Base-by-base conservation (phyloP, 2,329 filamentous ascomycete genomes). In the Claviceps sp. region DNA sequence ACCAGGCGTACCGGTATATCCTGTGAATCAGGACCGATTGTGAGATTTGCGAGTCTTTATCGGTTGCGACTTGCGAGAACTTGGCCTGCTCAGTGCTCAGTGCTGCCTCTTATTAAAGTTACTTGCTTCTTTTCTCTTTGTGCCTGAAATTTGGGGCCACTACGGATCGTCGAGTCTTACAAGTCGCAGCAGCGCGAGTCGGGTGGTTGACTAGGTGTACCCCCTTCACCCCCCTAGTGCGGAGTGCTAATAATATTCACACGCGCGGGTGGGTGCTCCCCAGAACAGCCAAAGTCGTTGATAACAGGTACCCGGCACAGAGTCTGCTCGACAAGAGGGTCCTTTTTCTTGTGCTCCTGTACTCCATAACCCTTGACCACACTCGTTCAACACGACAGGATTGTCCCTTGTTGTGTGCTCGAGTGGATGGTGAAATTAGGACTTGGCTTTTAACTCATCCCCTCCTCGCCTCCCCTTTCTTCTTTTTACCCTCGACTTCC, bases 401-500 rank as follows among this genome's bases (percentile, higher is more conserved):
- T 55, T 48, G 50, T 55, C 50, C 53, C 52, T 54, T 54, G 41
- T 30, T 13, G 6, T 26, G 41, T 37, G 37, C 30, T 49, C 24
- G 20, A 34, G 37, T 30, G 38, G 16, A 46, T 26, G 49, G 20
- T 34, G 42, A 44, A 44, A 46, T 37, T 42, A n/a, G 52, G 38
- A 46, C 47, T 52, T 45, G 50, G 43, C 42, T 46, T 48, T 52
- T 50, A 52, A 52, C 24, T 47, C 30, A 50, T 52, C 50, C 54
- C 51, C 50, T 51, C 55, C 52, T 56, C 52, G 55, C 51, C 50
- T 52, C 47, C 48, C 51, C 50, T 50, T 55, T 55, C 54, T 50
- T 54, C 55, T 55, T 50, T 52, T 50, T 20, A 50, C 44, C 42
- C 50, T 54, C 53, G 48, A 49, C 49, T 54, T 47, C 46, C 18